Evolutionary conservation across 1,284 basidiomycete species (phyloP), one percentile per base, ranked within the genome.

Genomic region (Coniferiporia weirii): DNA sequence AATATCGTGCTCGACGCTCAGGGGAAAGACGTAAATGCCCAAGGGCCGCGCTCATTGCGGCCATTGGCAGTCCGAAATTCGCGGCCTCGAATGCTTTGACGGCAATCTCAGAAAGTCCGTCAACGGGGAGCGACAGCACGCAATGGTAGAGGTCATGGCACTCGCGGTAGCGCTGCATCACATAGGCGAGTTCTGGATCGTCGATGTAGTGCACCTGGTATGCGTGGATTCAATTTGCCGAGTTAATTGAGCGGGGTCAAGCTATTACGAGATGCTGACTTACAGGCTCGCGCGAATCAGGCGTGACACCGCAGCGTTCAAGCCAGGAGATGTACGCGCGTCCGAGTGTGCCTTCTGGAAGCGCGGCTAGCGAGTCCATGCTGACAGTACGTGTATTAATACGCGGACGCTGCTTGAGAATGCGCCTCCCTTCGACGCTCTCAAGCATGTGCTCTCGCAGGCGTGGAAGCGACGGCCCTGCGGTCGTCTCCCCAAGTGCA

Each of bases 151-250:
- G 89, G 74, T 98, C 93, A 74, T 98, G 96, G 65, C 91, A 96
- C 75, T 99, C 95, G 43, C 97, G 89, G 72, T 99, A 99, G 47
- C 97, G 88, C 66, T 97, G 93, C 88, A 99, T 95, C 58, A 98
- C 93, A 72, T 98, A 97, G 32, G 95, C 95, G 10, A 96, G 81
- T 67, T 95, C 93, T 1, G 93, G 91, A 65, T 96, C 93, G 68
- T 92, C 83, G 65, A 99, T 91, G 71, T 98, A 98, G 65, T 89
- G 90, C 4, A 97, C 93, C 93, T 91, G 79, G 20, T 55, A 27
- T 56, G 20, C 35, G 46, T 47, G 17, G 38, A 27, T 20, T 43
- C 43, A 61, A 43, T 49, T 36, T 60, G 43, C 8, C 20, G 20
- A 27, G 46, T 35, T 54, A 34, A 8, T 72, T 43, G 8, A 56